Base-by-base conservation (phyloP, 371 early-diverging fungal genomes). In the Fennellomyces sp. region DNA sequence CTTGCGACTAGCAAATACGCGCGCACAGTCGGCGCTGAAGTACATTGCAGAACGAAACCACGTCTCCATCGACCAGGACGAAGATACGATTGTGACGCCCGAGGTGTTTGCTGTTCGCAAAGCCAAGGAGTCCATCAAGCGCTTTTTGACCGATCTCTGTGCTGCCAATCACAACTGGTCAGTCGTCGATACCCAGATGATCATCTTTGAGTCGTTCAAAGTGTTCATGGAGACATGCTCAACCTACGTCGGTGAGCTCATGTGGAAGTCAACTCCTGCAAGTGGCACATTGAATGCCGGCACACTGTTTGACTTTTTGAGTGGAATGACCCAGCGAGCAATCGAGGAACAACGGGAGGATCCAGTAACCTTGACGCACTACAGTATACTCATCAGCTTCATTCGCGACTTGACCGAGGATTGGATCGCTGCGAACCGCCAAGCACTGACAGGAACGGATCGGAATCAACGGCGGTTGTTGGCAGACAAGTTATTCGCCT, bases 391-490 rank as follows among this genome's bases (percentile, higher is more conserved):
- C 11, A 56, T 79, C 28, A 55, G 63, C 3, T 63, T 76, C 15
- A 65, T 74, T 26, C 72, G 80, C 8, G 70, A 48, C n/a, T 50
- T 79, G 53, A 72, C 66, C 2, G 80, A 79, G 36, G 70, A 79
- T 13, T 79, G 80, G 80, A 72, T 76, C 23, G 45, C 33, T 23
- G 57, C 65, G 2, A 66, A 69, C 17, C 53, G 56, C 4, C 28
- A 38, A 4, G 26, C 61, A 3, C 52, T 72, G 2, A 21, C 39
- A 2, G 67, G 66, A 19, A 53, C 8, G 5, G 65, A 68, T 36
- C 35, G 47, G 15, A 38, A 50, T 25, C 56, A 52, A 8, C 65
- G 67, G 21, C 62, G 67, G 12, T 51, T 55, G 1, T 75, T 71
- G 38, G 35, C 65, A 7, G 51, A 56, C 15, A 69, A 72, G 36